These are phyloP conservation scores for Rachicladosporium sp. DNA, from an alignment of 2,329 filamentous ascomycete genomes.

Conservation along the genomic window DNA sequence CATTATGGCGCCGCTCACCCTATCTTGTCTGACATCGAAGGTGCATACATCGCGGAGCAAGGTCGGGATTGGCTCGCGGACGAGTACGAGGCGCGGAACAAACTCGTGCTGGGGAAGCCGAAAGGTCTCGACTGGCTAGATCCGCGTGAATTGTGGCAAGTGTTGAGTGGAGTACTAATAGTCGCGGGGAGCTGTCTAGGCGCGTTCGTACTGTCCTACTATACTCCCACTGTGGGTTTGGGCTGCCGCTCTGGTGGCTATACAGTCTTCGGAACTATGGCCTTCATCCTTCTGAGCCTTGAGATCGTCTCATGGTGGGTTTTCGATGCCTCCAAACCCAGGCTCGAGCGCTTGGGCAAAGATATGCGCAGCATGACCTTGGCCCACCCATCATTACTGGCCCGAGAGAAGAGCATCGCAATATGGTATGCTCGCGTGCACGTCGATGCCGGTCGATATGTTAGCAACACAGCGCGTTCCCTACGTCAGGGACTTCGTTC, in stretches of 20 bases:
- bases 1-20: conserved; percentile 30
- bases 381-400: neutral
- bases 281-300: conserved; percentile 23
- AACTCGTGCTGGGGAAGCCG: conserved; percentile 24
- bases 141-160: conserved; percentile 32
- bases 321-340: conserved; percentile 8
- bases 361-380: no score
- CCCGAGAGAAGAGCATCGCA: no score
- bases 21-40: conserved; percentile 31
- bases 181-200: conserved; percentile 26
- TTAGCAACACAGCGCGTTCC: no score
- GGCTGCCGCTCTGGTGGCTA: conserved; percentile 31
- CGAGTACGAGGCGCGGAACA: conserved; percentile 20
- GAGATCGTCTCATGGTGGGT: conserved; percentile 29
- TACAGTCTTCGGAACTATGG: conserved; percentile 26
- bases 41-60: conserved; percentile 25
- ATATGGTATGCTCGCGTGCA: conserved; percentile 1
- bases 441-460: neutral
- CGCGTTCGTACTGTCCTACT: conserved; percentile 31
- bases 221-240: conserved; percentile 35
- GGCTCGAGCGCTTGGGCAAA: neutral
- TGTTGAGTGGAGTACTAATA: conserved; percentile 25
- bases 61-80: conserved; percentile 29
- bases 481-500: conserved; percentile 1
- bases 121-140: conserved; percentile 30